A percentile compares a stretch with the other conserved stretches of the same genome.
These are phyloP conservation scores for Staphylotrichum tortipilum DNA, from an alignment of 495 filamentous ascomycete species.

Conservation along the genomic window DNA sequence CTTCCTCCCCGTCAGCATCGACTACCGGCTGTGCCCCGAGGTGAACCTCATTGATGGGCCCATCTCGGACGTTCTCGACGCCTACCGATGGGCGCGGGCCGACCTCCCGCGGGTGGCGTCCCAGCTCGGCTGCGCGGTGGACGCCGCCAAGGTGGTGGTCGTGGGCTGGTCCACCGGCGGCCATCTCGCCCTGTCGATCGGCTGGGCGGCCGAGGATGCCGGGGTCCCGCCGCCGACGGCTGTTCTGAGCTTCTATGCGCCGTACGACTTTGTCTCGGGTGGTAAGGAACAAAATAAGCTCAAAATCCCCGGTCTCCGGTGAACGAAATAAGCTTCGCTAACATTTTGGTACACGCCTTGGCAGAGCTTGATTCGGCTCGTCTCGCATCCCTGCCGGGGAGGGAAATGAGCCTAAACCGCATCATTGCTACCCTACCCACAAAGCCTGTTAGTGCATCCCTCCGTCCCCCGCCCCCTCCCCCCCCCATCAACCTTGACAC, in stretches of 20 bases:
- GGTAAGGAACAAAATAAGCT: no score
- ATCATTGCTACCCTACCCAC: no score
- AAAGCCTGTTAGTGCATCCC: no score
- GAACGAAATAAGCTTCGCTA: no score
- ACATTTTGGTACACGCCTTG: no score
- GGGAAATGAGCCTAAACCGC: no score
- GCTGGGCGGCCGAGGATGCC: conserved; percentile 25
- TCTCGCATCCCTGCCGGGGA: no score
- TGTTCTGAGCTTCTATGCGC: conserved; percentile 47
- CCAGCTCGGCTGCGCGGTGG: conserved; percentile 21
- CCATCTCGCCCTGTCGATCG: conserved; percentile 42
- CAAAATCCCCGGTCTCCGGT: no score
- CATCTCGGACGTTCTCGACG: conserved; percentile 42
- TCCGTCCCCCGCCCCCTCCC: no score
- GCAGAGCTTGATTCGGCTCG: no score
- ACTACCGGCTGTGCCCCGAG: conserved; percentile 52
- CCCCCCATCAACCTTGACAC: no score
- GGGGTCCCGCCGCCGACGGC: conserved; percentile 38
- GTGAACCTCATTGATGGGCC: conserved; percentile 39
- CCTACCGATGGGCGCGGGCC: conserved; percentile 34
- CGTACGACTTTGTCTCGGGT: conserved; percentile 20
- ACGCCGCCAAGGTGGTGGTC: conserved; percentile 34
- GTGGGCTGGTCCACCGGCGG: conserved; percentile 54
- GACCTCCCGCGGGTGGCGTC: neutral
- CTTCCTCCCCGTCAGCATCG: conserved; percentile 45